These are phyloP conservation scores for Nicotiana noctiflora DNA, from an alignment of 257 asterid species.

Conservation along the genomic window DNA sequence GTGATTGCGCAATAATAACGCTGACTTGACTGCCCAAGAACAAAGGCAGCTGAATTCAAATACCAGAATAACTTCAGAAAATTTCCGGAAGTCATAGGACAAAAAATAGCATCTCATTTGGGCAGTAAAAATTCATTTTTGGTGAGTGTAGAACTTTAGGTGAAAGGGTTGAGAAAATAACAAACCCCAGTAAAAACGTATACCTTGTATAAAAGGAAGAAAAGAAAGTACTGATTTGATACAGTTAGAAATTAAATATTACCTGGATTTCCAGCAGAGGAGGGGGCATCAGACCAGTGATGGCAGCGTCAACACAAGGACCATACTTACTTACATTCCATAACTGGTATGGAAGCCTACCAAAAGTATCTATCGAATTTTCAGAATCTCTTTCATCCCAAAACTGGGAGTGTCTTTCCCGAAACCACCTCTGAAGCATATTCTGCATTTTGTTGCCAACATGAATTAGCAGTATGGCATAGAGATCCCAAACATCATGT, in stretches of 20 bases:
- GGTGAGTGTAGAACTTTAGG: not conserved
- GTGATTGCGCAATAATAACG: slow-evolving; percentile 82
- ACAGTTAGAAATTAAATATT: slow-evolving; percentile 7
- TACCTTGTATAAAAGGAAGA: not conserved
- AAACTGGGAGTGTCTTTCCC: slow-evolving; percentile 33
- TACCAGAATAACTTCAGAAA: slow-evolving; percentile 60
- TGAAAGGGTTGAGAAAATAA: not conserved
- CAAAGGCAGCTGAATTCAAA: slow-evolving; percentile 89
- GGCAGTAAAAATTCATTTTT: not conserved
- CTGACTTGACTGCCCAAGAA: slow-evolving; percentile 95
- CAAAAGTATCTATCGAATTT: slow-evolving; percentile 31
- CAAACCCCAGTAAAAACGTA: slow-evolving; percentile 1
- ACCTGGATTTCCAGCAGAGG: slow-evolving; percentile 94
- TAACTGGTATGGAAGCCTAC: slow-evolving; percentile 72
- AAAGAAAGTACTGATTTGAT: not conserved
- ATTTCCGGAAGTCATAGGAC: slow-evolving; percentile 23
- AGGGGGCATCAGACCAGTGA: slow-evolving; percentile 95
- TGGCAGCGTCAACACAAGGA: slow-evolving; percentile 83
- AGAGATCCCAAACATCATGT: not conserved
- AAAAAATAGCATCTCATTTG: not conserved
- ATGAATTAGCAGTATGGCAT: not conserved
- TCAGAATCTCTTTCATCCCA: slow-evolving; percentile 46
- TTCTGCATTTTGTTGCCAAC: slow-evolving; percentile 34
- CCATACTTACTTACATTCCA: slow-evolving; percentile 93
- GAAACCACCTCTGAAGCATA: slow-evolving; percentile 61